Evolutionary conservation across 163 green algal genomes (phyloP).

Genomic region (Trebouxiophyceae sp.): DNA sequence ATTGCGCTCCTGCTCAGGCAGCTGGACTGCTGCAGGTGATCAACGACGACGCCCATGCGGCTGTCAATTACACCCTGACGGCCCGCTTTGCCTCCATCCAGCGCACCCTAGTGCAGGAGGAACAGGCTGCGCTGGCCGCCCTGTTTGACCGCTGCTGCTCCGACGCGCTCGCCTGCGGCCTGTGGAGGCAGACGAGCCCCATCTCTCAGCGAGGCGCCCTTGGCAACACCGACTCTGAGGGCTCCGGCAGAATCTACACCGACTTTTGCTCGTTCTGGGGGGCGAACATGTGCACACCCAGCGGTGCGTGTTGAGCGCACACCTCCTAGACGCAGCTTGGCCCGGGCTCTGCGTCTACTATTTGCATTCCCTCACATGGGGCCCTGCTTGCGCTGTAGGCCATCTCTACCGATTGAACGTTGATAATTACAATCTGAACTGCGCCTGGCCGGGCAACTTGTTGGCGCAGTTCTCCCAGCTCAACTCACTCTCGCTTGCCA

Average conservation of each 20-base stretch:
- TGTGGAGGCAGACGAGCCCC: slow-evolving; percentile 5
- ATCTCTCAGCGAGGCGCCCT: too few relatives aligned
- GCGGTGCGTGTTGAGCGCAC: neutral
- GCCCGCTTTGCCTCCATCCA: neutral
- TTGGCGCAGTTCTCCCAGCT: slow-evolving; percentile 2
- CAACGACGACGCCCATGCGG: neutral
- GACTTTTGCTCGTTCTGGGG: slow-evolving; percentile 13
- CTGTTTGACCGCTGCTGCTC: slow-evolving; percentile 7
- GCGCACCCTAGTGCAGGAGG: neutral
- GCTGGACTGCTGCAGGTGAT: slow-evolving; percentile 1
- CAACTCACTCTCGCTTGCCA: slow-evolving; percentile 8
- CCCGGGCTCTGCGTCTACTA: too few relatives aligned
- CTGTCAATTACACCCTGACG: neutral
- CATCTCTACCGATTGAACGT: slow-evolving; percentile 6
- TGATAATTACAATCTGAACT: slow-evolving; percentile 5
- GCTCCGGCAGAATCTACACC: neutral
- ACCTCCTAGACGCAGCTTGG: neutral
- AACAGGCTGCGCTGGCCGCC: neutral
- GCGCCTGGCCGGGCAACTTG: slow-evolving; percentile 4
- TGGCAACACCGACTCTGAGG: neutral
- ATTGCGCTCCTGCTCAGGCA: neutral
- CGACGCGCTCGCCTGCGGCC: neutral
- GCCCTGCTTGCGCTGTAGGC: too few relatives aligned
- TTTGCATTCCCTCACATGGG: too few relatives aligned
- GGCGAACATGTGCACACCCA: slow-evolving; percentile 12